These are phyloP conservation scores for Artemisia argyi DNA, from an alignment of 129 eudicot genomes.

Conservation along the genomic window DNA sequence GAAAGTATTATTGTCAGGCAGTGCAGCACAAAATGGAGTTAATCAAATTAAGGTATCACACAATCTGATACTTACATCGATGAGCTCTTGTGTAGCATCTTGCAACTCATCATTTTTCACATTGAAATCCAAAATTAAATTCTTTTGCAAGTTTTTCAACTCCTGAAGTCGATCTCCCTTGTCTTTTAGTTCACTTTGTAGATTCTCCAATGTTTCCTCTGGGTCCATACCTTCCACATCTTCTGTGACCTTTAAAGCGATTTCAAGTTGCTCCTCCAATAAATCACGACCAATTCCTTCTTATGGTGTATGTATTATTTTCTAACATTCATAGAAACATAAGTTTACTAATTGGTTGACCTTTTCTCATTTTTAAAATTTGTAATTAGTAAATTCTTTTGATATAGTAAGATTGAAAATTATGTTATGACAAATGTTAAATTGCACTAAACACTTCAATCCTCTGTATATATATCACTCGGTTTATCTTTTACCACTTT, in stretches of 20 bases:
- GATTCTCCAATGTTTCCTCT: not conserved
- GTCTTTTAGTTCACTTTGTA: not conserved
- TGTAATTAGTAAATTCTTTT: too few species aligned
- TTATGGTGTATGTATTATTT: not conserved
- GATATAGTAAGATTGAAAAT: too few species aligned
- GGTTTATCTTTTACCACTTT: too few species aligned
- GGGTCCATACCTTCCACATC: not conserved
- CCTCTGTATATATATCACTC: too few species aligned
- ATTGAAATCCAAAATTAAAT: not conserved
- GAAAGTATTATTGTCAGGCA: too few species aligned
- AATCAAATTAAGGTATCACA: not conserved
- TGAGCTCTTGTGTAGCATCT: not conserved
- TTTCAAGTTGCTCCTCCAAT: constrained; percentile 19
- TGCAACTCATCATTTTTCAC: not conserved
- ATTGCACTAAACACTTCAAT: too few species aligned
- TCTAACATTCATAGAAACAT: not conserved
- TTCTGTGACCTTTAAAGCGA: constrained; percentile 5
- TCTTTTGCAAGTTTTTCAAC: not conserved
- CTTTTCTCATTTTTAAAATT: too few species aligned
- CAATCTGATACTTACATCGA: not conserved
- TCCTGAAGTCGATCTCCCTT: constrained; percentile 7
- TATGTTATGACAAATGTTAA: too few species aligned
- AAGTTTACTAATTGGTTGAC: too few species aligned
- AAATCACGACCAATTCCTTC: not conserved
- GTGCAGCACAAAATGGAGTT: not conserved